Evolutionary conservation across 2,329 filamentous ascomycete species (phyloP).

Genomic region (Salinomyces thailandicus): DNA sequence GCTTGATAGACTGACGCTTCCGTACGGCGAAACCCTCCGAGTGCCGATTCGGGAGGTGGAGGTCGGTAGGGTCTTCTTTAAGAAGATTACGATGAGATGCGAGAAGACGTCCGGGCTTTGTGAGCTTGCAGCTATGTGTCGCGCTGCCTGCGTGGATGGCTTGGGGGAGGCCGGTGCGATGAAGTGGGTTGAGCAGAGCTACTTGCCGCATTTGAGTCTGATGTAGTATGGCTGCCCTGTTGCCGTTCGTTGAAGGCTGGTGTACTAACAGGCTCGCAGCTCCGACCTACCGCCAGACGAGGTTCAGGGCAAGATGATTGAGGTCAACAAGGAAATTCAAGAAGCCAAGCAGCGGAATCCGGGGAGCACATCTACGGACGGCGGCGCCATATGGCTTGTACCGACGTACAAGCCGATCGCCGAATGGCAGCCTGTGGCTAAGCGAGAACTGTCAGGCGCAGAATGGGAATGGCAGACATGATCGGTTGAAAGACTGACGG

Average conservation of each 20-base stretch:
- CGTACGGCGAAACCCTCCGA: conserved; percentile 14
- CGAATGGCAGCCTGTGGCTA: conserved; percentile 29
- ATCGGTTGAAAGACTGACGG: too few relatives aligned
- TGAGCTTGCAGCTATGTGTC: conserved; percentile 21
- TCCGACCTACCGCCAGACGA: background rate
- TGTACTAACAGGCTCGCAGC: background rate
- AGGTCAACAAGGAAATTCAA: background rate
- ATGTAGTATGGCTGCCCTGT: conserved; percentile 13
- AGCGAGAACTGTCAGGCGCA: conserved; percentile 15
- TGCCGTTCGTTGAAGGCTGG: background rate
- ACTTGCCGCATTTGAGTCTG: conserved; percentile 31
- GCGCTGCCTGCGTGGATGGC: conserved; percentile 20
- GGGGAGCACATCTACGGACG: conserved; percentile 12
- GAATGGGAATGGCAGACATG: conserved; percentile 7
- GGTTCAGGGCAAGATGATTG: background rate
- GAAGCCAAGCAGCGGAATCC: conserved; percentile 4
- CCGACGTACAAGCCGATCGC: conserved; percentile 28
- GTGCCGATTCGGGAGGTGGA: conserved; percentile 24
- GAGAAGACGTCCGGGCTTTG: conserved; percentile 19
- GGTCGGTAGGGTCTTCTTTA: conserved; percentile 29
- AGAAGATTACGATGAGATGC: conserved; percentile 31
- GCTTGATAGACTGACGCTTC: conserved; percentile 15
- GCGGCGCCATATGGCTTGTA: conserved; percentile 31
- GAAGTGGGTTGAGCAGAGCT: conserved; percentile 27
- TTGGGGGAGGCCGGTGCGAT: conserved; percentile 23